Evolutionary conservation across 202 grass and related monocot species (phyloP).

Genomic region (Carex arenaria): DNA sequence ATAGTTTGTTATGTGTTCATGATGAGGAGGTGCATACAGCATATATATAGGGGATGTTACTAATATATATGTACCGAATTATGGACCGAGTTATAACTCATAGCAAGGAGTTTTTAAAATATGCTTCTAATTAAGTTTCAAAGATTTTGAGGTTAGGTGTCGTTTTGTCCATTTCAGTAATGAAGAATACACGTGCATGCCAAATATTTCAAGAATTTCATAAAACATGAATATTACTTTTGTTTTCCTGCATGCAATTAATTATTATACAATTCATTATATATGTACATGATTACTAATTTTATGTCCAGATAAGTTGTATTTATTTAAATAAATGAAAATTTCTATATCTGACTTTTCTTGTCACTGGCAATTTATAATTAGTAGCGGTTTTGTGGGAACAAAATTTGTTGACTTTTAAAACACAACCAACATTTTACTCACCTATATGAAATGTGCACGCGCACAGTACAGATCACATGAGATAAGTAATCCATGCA

Average conservation of each 20-base stretch:
- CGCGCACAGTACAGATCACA: slow-evolving; percentile 10
- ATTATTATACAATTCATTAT: not conserved
- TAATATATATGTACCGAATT: not conserved
- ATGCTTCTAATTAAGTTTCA: not conserved
- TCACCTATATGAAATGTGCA: slow-evolving; percentile 1
- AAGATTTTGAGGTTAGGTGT: not conserved
- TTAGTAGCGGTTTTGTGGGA: not conserved
- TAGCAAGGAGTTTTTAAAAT: not conserved
- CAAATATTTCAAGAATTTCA: not conserved
- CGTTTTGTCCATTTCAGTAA: not conserved
- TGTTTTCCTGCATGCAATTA: not conserved
- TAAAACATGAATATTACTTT: not conserved
- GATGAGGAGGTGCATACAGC: not conserved
- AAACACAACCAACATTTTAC: not conserved
- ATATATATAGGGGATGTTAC: not conserved
- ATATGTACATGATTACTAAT: not conserved
- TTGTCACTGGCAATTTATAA: not conserved
- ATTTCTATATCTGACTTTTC: not conserved
- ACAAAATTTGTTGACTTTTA: slow-evolving; percentile 3
- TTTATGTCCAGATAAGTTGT: not conserved
- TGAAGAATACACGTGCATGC: not conserved
- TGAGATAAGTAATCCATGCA: not conserved
- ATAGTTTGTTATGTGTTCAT: not conserved
- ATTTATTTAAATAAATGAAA: not conserved
- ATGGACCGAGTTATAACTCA: not conserved